These are phyloP conservation scores for Aspergillus panamensis DNA, from an alignment of 495 filamentous ascomycete genomes.

Conservation along the genomic window DNA sequence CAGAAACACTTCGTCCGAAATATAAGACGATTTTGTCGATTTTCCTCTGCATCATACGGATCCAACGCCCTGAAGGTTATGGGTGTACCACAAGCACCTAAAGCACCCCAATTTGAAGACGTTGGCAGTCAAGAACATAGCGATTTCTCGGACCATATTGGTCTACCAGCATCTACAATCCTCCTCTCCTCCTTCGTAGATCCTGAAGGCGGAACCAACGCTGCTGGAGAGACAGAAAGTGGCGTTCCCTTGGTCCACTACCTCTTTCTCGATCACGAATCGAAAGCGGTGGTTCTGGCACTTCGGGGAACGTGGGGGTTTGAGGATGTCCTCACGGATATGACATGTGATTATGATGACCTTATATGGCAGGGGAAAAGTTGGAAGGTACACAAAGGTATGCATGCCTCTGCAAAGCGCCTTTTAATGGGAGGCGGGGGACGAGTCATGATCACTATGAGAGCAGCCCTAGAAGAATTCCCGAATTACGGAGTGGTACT, in stretches of 20 bases:
- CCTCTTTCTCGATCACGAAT: slow-evolving; percentile 72
- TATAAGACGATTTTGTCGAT: slow-evolving; percentile 70
- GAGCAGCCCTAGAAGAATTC: slow-evolving; percentile 67
- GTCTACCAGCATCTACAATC: slow-evolving; percentile 63
- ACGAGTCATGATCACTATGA: slow-evolving; percentile 63
- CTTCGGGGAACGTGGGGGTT: slow-evolving; percentile 76
- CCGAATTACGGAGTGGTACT: slow-evolving; percentile 71
- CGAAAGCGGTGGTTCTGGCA: slow-evolving; percentile 71
- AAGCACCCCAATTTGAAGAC: slow-evolving; percentile 33
- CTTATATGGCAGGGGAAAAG: slow-evolving; percentile 60
- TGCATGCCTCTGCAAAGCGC: slow-evolving; percentile 70
- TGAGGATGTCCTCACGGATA: slow-evolving; percentile 75
- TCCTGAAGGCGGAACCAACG: slow-evolving; percentile 68
- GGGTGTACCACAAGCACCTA: slow-evolving; percentile 55
- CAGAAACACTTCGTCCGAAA: slow-evolving; percentile 64
- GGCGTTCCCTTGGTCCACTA: slow-evolving; percentile 77
- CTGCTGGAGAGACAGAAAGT: slow-evolving; percentile 65
- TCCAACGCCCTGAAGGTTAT: slow-evolving; percentile 66
- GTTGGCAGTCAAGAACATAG: slow-evolving; percentile 61
- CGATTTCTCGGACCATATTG: slow-evolving; percentile 68
- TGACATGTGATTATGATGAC: slow-evolving; percentile 78
- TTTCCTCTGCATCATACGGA: slow-evolving; percentile 74
- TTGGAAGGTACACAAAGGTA: slow-evolving; percentile 81
- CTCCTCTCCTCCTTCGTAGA: slow-evolving; percentile 75
- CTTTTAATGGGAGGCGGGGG: slow-evolving; percentile 63